Base-by-base conservation (phyloP, 1,284 basidiomycete genomes). In the Cryptococcus hybrid region DNA sequence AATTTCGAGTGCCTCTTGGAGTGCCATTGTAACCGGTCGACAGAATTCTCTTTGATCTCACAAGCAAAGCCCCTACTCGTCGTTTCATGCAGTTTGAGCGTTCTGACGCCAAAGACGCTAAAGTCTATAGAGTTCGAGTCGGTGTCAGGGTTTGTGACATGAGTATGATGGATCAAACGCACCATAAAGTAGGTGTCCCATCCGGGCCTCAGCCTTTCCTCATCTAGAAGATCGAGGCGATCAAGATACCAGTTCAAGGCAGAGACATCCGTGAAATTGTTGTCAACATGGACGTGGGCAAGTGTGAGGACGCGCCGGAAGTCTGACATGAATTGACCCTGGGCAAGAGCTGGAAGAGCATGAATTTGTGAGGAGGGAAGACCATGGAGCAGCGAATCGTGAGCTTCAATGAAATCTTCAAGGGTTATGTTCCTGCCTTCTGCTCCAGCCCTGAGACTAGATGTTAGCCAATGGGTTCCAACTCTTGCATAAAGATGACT, bases 11-110 rank as follows among this genome's bases (percentile, higher is more conserved):
- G 2, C 93, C 92, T 7, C 92, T 84, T 7, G 96, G 90, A 0
- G 96, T 99, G 3, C 96, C 96, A 71, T 99, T 99, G 78, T 99
- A 99, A 81, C 96, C 96, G 1, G 96, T 97, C n/a, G 90, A 86
- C 42, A 99, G 81, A 52, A 99, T 89, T 34, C 94, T 84, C 64
- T 90, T 87, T 2, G 65, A 75, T 3, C 90, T 84, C 36, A 97
- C 92, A 43, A 98, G 81, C 13, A 98, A 86, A 0, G 92, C 93
- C 11, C 94, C 94, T 0, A 98, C 94, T 1, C 96, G 85, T 3
- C 96, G 86, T 74, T 99, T 99, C 95, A 98, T 98, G 76, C 88
- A 98, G 74, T 92, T 98, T n/a, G 87, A 91, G 44, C 89, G 83
- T 65, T 86, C 86, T 6, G 88, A 92, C 3, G 92, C 92, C 46